phyloP scores from a whole-genome alignment of 2,329 filamentous ascomycete genomes.

The Fusarium sp. region DNA sequence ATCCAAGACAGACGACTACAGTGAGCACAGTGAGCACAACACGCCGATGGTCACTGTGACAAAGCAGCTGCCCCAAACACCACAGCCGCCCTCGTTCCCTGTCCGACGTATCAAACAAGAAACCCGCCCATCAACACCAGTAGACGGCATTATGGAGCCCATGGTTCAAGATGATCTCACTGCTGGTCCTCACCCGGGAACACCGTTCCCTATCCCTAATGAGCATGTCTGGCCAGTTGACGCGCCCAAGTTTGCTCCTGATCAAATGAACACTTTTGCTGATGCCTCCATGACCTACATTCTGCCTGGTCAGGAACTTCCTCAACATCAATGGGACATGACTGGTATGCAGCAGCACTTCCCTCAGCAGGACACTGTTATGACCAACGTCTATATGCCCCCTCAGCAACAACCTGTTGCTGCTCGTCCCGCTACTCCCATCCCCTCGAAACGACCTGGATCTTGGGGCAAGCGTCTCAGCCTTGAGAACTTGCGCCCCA shows the following conservation, averaged over 20 bases:
- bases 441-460: constrained; percentile 56
- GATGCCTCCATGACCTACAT: constrained; percentile 52
- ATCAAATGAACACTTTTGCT: constrained; percentile 54
- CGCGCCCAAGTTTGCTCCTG: constrained; percentile 57
- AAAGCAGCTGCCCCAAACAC: constrained; percentile 50
- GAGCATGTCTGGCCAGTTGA: constrained; percentile 56
- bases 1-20: constrained; percentile 47
- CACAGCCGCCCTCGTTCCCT: constrained; percentile 49
- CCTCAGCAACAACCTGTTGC: constrained; percentile 43
- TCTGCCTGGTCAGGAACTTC: constrained; percentile 49
- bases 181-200: constrained; percentile 57
- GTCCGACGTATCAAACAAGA: constrained; percentile 54
- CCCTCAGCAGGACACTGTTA: constrained; percentile 49
- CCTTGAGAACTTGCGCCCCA: constrained; percentile 56
- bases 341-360: constrained; percentile 46
- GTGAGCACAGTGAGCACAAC: constrained; percentile 34
- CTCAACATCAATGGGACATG: constrained; percentile 49
- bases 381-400: constrained; percentile 48
- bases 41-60: constrained; percentile 48
- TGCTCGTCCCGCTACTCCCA: constrained; percentile 55
- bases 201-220: constrained; percentile 58
- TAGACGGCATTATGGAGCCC: constrained; percentile 47
- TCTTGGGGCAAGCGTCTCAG: constrained; percentile 57
- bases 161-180: constrained; percentile 54
- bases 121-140: constrained; percentile 55